Percentiles rank a stretch among this genome's conserved stretches.
Evolutionary conservation across 331 rosid genomes (phyloP).

Genomic region (Acacia concinna): DNA sequence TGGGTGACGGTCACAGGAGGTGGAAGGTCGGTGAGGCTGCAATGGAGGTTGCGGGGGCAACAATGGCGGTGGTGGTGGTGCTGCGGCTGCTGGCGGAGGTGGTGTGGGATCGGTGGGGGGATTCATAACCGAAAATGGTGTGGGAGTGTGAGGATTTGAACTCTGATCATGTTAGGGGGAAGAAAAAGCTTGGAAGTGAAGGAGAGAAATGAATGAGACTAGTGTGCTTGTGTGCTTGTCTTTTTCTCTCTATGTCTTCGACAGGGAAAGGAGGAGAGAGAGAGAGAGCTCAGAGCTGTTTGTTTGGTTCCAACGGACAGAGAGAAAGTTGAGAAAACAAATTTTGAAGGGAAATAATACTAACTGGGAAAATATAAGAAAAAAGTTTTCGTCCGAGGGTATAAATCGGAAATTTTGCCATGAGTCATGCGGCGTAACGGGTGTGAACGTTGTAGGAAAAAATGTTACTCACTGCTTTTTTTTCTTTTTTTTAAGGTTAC

Average conservation of each 20-base stretch:
- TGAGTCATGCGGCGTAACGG: neutral
- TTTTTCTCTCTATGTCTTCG: neutral
- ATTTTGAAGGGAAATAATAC: neutral
- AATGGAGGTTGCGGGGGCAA: constrained; percentile 47
- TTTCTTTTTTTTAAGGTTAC: too few species aligned
- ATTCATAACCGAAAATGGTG: constrained; percentile 57
- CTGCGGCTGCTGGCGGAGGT: constrained; percentile 30
- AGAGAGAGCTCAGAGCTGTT: neutral
- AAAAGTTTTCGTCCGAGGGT: neutral
- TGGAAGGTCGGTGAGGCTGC: constrained; percentile 59
- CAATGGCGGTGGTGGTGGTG: constrained; percentile 46
- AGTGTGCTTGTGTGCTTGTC: constrained; percentile 8
- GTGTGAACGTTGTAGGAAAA: neutral
- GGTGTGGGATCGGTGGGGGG: constrained; percentile 45
- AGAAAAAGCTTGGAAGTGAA: constrained; percentile 7
- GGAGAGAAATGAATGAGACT: constrained; percentile 7
- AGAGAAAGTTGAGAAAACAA: neutral
- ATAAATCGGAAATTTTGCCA: neutral
- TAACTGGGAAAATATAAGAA: neutral
- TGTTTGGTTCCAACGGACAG: constrained; percentile 56
- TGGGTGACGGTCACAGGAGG: constrained; percentile 66
- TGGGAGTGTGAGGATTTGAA: constrained; percentile 30
- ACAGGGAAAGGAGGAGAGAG: neutral
- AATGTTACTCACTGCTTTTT: neutral
- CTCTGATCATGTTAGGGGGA: constrained; percentile 50